These are phyloP conservation scores for Globisporangium mamillatum DNA, from an alignment of 352 stramenopile species.

Conservation along the genomic window DNA sequence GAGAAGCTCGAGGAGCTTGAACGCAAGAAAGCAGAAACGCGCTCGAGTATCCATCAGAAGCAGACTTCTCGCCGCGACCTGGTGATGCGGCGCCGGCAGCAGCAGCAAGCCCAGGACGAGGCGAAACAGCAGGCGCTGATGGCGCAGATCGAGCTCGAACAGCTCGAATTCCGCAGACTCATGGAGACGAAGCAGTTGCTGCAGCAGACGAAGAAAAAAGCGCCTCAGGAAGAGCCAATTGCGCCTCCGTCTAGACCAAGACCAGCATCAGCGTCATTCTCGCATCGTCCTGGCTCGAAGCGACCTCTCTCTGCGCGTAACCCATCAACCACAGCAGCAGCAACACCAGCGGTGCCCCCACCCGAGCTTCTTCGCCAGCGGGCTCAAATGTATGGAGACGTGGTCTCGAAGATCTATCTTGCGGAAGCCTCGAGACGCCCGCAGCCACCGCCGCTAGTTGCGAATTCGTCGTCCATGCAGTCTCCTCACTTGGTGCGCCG, in stretches of 20 bases:
- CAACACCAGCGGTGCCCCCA: neutral
- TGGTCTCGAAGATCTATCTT: constrained; percentile 47
- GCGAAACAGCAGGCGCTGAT: constrained; percentile 21
- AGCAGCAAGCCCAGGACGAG: constrained; percentile 20
- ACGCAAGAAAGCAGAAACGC: constrained; percentile 23
- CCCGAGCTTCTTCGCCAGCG: constrained; percentile 43
- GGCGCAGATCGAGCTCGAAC: constrained; percentile 14
- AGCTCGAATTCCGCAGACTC: constrained; percentile 15
- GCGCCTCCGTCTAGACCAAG: constrained; percentile 7
- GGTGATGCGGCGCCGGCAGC: constrained; percentile 12
- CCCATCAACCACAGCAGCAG: constrained; percentile 11
- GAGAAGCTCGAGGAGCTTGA: constrained; percentile 23
- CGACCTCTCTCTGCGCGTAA: constrained; percentile 30
- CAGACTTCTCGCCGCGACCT: constrained; percentile 10
- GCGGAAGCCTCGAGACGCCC: constrained; percentile 17
- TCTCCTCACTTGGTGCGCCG: constrained; percentile 22
- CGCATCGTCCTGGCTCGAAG: constrained; percentile 3
- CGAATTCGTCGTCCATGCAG: constrained; percentile 9
- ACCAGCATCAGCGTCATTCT: neutral
- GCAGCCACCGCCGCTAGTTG: neutral
- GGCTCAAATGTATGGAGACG: constrained; percentile 47
- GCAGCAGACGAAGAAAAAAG: constrained; percentile 14
- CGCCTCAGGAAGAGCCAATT: constrained; percentile 7
- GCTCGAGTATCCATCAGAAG: constrained; percentile 17
- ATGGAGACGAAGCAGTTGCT: constrained; percentile 24